Percentiles rank a stretch among this genome's conserved stretches.
Conservation (phyloP, 805 yeast species). For the Wickerhamiella qilinensis region DNA sequence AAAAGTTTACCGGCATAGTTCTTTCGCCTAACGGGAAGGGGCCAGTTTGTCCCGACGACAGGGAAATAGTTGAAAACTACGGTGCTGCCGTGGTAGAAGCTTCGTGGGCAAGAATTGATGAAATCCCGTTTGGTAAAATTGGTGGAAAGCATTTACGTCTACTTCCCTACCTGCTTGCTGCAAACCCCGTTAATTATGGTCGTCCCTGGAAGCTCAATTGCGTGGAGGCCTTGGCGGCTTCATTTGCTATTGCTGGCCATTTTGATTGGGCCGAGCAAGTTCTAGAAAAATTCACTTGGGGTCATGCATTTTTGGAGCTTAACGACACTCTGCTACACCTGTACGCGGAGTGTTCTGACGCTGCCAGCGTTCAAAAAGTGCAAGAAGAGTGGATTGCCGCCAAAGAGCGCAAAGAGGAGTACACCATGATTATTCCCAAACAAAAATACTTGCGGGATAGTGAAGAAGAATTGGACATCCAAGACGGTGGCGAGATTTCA, state of each 20-base stretch:
- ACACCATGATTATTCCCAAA: not conserved
- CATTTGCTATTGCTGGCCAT: conserved; percentile 86
- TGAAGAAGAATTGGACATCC: conserved; percentile 13
- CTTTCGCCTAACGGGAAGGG: conserved; percentile 86
- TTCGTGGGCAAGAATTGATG: conserved; percentile 96
- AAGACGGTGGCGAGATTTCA: conserved; percentile 24
- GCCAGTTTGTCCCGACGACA: conserved; percentile 81
- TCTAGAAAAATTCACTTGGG: conserved; percentile 80
- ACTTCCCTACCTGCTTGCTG: conserved; percentile 84
- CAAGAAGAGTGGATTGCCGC: conserved; percentile 60
- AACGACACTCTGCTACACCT: conserved; percentile 62
- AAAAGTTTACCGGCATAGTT: conserved; percentile 77
- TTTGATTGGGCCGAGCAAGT: conserved; percentile 74
- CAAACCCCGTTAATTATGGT: conserved; percentile 94
- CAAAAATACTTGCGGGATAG: conserved; percentile 29
- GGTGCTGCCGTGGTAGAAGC: conserved; percentile 99
- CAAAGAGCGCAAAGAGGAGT: conserved; percentile 42
- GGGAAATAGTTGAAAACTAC: conserved; percentile 49
- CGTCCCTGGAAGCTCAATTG: conserved; percentile 91
- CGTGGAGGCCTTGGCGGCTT: conserved; percentile 95
- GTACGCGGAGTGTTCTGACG: conserved; percentile 68
- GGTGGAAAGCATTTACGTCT: conserved; percentile 83
- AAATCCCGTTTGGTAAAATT: conserved; percentile 82
- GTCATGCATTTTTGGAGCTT: conserved; percentile 67
- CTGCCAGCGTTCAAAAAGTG: conserved; percentile 52